Evolutionary conservation across 805 yeast species (phyloP), one percentile per base, ranked within the genome.

Genomic region (Yarrowia bubula): DNA sequence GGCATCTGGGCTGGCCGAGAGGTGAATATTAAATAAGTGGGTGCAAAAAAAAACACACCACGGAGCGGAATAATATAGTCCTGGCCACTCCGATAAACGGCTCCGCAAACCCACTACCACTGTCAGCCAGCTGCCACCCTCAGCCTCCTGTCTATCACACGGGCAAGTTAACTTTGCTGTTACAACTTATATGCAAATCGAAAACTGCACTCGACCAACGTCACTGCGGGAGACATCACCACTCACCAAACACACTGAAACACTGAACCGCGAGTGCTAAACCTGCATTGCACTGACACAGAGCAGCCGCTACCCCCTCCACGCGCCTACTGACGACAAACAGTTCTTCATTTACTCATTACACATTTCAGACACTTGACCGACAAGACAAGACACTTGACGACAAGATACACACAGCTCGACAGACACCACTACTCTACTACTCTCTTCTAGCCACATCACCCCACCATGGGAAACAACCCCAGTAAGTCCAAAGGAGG

Each of bases 381-480:
- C 28, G 28, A 22, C 28, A 22, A 22, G 28, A 22, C 28, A 22
- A 22, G 28, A 22, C 28, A 22, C 28, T 22, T 22, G 28, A 22
- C 28, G 28, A 22, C 28, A 22, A 22, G 28, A 22, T 5, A 22
- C 28, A 22, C 28, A 22, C 28, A 22, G 28, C 28, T 22, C 28
- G 28, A 22, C 28, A 17, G 28, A 18, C 22, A 18, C 46, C n/a
- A 18, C 46, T 17, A 41, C 13, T 31, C 22, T 11, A 31, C 4
- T n/a, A 14, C 46, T 1, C n/a, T 8, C 13, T 3, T 18, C 13
- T 17, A 4, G 13, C 17, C 18, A 9, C 33, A 14, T 38, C 33
- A 38, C 28, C 35, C 22, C 57, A 65, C 44, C 41, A 77, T 77
- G 80, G 80, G 80, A 39, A 75, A 77, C 69, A 75, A 70, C 68